Evolutionary conservation across 2,329 filamentous ascomycete species (phyloP).

Genomic region (Pestalotiopsis fici): DNA sequence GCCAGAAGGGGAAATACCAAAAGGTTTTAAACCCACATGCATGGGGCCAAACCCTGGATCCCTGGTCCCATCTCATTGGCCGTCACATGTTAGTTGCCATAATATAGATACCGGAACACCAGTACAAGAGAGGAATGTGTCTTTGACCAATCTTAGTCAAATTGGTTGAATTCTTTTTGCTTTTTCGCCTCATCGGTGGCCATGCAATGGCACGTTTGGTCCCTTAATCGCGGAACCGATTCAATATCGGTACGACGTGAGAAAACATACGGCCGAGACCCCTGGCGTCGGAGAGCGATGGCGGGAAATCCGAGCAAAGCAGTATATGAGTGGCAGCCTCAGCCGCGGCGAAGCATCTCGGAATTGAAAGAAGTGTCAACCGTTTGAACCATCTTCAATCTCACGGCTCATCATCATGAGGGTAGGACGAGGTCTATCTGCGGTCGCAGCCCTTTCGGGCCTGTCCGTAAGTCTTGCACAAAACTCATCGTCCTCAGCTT

Average conservation of each 20-base stretch:
- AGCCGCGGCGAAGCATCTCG: background rate
- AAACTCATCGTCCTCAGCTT: background rate
- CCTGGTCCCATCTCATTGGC: background rate
- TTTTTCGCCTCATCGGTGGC: background rate
- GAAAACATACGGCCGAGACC: background rate
- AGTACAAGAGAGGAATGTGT: slow-evolving; percentile 4
- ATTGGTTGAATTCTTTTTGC: background rate
- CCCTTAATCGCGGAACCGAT: background rate
- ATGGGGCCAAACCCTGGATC: background rate
- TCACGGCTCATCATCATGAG: background rate
- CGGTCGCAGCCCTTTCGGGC: background rate
- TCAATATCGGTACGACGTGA: background rate
- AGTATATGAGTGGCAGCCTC: background rate
- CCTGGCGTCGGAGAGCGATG: background rate
- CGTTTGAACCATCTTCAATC: background rate
- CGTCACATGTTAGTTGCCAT: background rate
- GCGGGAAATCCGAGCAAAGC: background rate
- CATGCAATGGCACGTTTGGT: background rate
- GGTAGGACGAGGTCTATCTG: background rate
- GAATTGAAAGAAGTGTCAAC: background rate
- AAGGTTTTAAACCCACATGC: background rate
- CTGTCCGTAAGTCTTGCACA: background rate
- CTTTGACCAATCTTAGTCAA: background rate
- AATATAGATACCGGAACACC: background rate
- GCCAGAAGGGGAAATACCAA: background rate